These are phyloP conservation scores for Fereydounia khargensis DNA, from an alignment of 1,284 basidiomycete genomes.

Conservation along the genomic window DNA sequence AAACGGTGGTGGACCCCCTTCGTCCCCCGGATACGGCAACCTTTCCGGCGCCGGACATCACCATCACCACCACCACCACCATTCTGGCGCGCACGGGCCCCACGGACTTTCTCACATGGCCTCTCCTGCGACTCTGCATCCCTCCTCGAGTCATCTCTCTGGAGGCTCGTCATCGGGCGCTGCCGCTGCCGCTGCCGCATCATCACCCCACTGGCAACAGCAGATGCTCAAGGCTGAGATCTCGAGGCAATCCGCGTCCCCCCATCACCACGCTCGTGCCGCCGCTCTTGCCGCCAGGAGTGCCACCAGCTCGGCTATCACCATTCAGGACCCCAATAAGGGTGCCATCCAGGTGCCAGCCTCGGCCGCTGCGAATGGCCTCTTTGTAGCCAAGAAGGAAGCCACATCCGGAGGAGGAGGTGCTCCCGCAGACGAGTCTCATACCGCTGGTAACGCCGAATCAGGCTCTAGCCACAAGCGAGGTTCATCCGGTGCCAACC, in stretches of 20 bases:
- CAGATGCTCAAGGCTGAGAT: conserved; percentile 57
- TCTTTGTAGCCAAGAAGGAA: conserved; percentile 54
- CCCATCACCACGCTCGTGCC: conserved; percentile 64
- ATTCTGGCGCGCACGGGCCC: conserved; percentile 33
- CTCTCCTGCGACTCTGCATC: conserved; percentile 34
- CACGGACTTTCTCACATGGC: conserved; percentile 38
- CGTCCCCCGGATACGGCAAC: conserved; percentile 39
- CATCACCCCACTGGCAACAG: conserved; percentile 51
- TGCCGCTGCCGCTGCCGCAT: conserved; percentile 22
- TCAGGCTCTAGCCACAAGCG: conserved; percentile 7
- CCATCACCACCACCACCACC: conserved; percentile 44
- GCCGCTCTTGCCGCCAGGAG: conserved; percentile 63
- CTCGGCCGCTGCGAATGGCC: conserved; percentile 57
- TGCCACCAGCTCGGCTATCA: conserved; percentile 60
- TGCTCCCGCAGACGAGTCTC: not conserved
- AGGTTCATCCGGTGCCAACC: conserved; percentile 8
- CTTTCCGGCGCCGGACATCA: conserved; percentile 30
- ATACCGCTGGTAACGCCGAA: conserved; percentile 13
- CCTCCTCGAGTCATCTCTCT: conserved; percentile 15
- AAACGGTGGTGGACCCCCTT: conserved; percentile 23
- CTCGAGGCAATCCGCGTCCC: conserved; percentile 61
- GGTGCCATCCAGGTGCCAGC: conserved; percentile 47
- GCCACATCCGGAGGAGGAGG: conserved; percentile 15
- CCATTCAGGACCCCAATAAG: conserved; percentile 61
- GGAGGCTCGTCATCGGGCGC: conserved; percentile 8